These are phyloP conservation scores for Podaxis mareebaensis DNA, from an alignment of 768 basidiomycete genomes.

Conservation along the genomic window DNA sequence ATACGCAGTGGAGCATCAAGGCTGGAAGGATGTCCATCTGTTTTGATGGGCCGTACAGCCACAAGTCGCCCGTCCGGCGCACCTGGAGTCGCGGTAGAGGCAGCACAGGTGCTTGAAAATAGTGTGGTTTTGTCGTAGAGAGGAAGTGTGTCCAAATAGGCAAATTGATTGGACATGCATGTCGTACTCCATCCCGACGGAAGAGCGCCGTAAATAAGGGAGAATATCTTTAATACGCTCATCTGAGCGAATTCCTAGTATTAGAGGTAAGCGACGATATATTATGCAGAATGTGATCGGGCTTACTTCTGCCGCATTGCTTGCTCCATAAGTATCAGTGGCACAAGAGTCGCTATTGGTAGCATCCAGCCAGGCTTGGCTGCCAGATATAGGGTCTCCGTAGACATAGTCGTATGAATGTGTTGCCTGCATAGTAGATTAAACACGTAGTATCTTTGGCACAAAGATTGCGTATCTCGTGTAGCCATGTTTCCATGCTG, in stretches of 20 bases:
- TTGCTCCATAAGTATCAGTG: constrained; percentile 30
- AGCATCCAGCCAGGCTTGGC: constrained; percentile 23
- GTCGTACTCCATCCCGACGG: constrained; percentile 25
- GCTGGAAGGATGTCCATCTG: background rate
- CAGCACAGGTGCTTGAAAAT: constrained; percentile 29
- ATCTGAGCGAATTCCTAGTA: constrained; percentile 34
- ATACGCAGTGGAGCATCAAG: background rate
- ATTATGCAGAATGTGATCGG: background rate
- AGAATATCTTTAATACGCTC: constrained; percentile 26
- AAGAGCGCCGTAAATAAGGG: constrained; percentile 24
- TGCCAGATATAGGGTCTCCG: constrained; percentile 21
- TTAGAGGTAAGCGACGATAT: background rate
- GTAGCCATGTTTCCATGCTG: constrained; percentile 29
- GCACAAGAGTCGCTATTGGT: constrained; percentile 29
- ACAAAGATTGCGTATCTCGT: constrained; percentile 26
- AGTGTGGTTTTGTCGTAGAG: constrained; percentile 26
- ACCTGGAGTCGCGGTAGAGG: background rate
- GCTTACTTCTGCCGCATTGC: constrained; percentile 27
- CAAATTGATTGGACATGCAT: constrained; percentile 33
- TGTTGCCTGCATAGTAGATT: constrained; percentile 19
- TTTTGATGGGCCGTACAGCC: background rate
- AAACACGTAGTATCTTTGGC: background rate
- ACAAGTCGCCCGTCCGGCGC: no score
- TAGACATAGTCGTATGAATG: constrained; percentile 34
- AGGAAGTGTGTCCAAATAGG: constrained; percentile 23